Evolutionary conservation across 441 rosid species (phyloP).

Genomic region (Arabidopsis hybrid): DNA sequence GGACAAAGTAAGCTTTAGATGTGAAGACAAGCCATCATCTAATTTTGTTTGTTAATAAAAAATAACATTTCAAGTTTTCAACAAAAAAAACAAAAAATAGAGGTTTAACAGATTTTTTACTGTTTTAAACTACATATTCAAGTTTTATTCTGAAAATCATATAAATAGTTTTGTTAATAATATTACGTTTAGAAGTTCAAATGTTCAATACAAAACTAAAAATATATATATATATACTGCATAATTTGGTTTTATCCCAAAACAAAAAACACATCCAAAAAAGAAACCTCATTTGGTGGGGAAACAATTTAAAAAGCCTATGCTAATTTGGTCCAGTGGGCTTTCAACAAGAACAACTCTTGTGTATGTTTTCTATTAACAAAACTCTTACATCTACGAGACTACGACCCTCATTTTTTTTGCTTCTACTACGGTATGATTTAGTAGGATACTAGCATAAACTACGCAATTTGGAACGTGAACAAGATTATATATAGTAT

Average conservation of each 20-base stretch:
- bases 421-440: neutral
- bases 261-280: neutral
- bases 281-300: neutral
- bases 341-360: neutral
- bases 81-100: neutral
- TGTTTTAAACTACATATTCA: too few relatives aligned
- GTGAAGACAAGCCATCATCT: neutral
- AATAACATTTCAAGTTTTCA: neutral
- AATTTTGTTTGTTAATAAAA: neutral
- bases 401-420: neutral
- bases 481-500: neutral
- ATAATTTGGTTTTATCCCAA: neutral
- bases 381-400: neutral
- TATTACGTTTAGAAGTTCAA: neutral
- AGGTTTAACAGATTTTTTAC: too few relatives aligned
- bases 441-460: neutral
- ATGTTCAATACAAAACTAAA: neutral
- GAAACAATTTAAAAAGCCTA: neutral
- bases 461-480: neutral
- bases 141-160: neutral
- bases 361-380: too few relatives aligned
- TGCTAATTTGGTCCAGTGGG: constrained; percentile 18
- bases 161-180: neutral
- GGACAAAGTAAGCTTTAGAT: constrained; percentile 2
- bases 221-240: too few relatives aligned